Evolutionary conservation across 2,329 filamentous ascomycete genomes (phyloP).

Genomic region (Colletotrichum siamense): DNA sequence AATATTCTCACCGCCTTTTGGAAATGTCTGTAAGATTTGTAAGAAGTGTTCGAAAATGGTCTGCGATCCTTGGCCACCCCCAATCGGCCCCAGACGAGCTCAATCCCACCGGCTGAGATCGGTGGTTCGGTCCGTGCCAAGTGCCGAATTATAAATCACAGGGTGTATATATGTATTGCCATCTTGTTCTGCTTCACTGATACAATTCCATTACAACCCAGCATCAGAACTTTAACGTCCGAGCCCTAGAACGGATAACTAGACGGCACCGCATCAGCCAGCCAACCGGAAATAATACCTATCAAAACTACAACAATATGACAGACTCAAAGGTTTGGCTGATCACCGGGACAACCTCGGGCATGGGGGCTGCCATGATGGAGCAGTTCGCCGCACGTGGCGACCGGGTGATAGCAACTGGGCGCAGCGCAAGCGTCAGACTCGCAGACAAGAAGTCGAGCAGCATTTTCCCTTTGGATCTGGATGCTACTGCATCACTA

Average conservation of each 20-base stretch:
- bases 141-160: neutral
- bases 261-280: neutral
- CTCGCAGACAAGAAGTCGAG: slow-evolving; percentile 42
- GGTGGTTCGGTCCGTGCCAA: neutral
- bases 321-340: slow-evolving; percentile 37
- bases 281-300: neutral
- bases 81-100: neutral
- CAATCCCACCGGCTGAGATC: neutral
- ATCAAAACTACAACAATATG: neutral
- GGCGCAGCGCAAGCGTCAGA: slow-evolving; percentile 49
- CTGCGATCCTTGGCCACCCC: neutral
- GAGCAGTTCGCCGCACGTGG: slow-evolving; percentile 47
- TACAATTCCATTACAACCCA: neutral
- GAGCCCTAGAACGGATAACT: neutral
- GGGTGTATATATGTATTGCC: neutral
- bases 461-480: slow-evolving; percentile 41
- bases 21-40: neutral
- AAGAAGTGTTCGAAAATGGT: neutral
- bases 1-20: neutral
- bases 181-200: neutral
- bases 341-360: slow-evolving; percentile 36
- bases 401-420: slow-evolving; percentile 50
- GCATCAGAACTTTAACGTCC: neutral
- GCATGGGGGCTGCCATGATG: slow-evolving; percentile 32
- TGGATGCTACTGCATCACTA: slow-evolving; percentile 31